phyloP scores from a whole-genome alignment of 1,284 basidiomycete species.

The Sanghuangporus baumii region DNA sequence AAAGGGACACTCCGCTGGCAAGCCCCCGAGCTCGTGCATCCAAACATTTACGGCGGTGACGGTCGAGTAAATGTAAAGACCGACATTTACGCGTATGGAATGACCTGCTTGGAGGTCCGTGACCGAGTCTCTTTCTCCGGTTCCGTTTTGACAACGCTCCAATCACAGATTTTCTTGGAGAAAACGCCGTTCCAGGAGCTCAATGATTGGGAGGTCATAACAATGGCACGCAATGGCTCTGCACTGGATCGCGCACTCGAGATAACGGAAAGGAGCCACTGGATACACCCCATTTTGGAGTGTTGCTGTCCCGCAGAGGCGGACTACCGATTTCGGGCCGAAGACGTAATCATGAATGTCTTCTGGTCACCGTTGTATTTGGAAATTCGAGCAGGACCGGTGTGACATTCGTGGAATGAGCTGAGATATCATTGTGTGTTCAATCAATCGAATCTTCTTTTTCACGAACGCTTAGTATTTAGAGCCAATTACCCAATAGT shows the following conservation, averaged over 20 bases:
- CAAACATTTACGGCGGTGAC: not conserved
- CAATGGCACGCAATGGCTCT: not conserved
- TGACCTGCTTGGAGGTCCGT: not conserved
- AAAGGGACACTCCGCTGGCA: constrained; percentile 1
- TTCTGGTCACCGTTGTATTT: not conserved
- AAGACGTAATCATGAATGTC: not conserved
- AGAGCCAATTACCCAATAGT: too few species aligned
- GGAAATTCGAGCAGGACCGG: not conserved
- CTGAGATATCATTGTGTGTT: not conserved
- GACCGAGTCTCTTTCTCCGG: not conserved
- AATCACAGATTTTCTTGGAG: not conserved
- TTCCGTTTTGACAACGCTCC: not conserved
- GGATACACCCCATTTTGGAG: not conserved
- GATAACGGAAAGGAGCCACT: not conserved
- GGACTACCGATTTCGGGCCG: not conserved
- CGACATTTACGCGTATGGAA: not conserved
- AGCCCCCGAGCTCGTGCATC: constrained; percentile 1
- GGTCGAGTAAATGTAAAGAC: not conserved
- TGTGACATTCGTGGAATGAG: not conserved
- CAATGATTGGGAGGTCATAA: not conserved
- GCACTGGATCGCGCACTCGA: not conserved
- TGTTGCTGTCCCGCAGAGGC: not conserved
- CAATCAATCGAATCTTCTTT: not conserved
- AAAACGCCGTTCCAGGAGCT: not conserved
- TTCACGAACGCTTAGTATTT: too few species aligned